Base-by-base conservation (phyloP, 2,329 filamentous ascomycete species). In the Calonectria leucothoes region DNA sequence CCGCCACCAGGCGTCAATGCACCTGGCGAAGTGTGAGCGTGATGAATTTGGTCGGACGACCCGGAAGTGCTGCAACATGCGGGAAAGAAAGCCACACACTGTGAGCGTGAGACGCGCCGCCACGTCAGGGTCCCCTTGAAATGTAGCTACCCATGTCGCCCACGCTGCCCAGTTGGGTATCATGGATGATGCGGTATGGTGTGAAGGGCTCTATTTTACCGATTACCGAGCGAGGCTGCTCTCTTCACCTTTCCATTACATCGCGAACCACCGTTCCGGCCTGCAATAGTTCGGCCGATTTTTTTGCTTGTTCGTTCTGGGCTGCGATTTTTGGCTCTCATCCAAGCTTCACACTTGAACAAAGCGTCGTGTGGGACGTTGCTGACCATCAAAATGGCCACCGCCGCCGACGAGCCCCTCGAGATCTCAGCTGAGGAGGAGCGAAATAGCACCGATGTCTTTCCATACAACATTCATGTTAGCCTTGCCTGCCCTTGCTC, bases 381-480 rank as follows among this genome's bases (percentile, higher is more conserved):
- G 23, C 33, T 42, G 52, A 66, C 69, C 70, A 70, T 72, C 67
- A 74, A 55, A 17, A 77, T 77, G 75, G 63, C 75, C 17, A 39
- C 37, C 59, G 63, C 75, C 17, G 33, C 37, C 59, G 68, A 75
- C 35, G 70, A 75, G 48, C 39, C 70, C 39, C 70, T 74, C 76
- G 69, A 81, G 55, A 76, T 71, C 29, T 77, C 57, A 37, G 49
- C 82, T 37, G 63, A 72, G 20, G 77, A 70, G 51, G 71, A 61
- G 55, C 55, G 76, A 33, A 72, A 77, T 63, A 82, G 82, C 20
- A 85, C 88, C 52, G 88, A 90, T 74, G 80, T 91, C 52, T 87
- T 86, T 80, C 86, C 88, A 65, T 91, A 92, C 83, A 88, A 84
- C 70, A 89, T 92, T 69, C 90, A 90, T 81, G 90, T 91, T 79